phyloP scores from a whole-genome alignment of 306 rosid genomes.

The Casuarina cunninghamiana region DNA sequence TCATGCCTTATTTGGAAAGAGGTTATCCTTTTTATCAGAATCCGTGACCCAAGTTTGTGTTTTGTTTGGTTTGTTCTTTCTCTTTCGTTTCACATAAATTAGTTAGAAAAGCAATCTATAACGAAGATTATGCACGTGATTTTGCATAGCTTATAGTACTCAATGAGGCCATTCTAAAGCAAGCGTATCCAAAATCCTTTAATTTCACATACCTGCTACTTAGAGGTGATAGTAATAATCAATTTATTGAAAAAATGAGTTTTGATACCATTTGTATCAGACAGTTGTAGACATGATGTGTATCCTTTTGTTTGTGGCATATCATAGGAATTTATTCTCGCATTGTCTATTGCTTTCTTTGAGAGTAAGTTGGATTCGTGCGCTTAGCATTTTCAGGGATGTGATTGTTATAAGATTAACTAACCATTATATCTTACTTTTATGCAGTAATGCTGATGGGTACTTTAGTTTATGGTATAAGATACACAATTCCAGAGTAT shows the following conservation, averaged over 20 bases:
- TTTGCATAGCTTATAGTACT: not conserved
- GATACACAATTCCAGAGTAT: slow-evolving; percentile 78
- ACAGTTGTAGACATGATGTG: not conserved
- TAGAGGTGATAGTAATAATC: not conserved
- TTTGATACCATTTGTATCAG: not conserved
- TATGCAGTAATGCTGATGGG: slow-evolving; percentile 98
- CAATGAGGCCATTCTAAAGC: not conserved
- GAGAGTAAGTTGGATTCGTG: not conserved
- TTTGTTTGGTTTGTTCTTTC: not conserved
- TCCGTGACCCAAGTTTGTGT: not conserved
- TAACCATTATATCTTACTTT: slow-evolving; percentile 21
- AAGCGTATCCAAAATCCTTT: not conserved
- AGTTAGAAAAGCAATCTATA: not conserved
- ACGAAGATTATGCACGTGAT: not conserved
- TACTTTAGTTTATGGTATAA: slow-evolving; percentile 73
- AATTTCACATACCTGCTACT: not conserved
- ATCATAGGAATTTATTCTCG: not conserved
- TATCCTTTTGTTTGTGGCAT: not conserved
- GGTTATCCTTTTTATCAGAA: not conserved
- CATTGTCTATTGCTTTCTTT: not conserved
- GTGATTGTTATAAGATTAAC: slow-evolving; percentile 17
- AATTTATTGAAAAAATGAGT: not conserved
- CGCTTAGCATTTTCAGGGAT: not conserved
- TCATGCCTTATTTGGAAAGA: not conserved
- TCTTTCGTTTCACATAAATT: not conserved